These are phyloP conservation scores for Tetrahymena borealis DNA, from an alignment of 73 alveolate species.

Conservation along the genomic window DNA sequence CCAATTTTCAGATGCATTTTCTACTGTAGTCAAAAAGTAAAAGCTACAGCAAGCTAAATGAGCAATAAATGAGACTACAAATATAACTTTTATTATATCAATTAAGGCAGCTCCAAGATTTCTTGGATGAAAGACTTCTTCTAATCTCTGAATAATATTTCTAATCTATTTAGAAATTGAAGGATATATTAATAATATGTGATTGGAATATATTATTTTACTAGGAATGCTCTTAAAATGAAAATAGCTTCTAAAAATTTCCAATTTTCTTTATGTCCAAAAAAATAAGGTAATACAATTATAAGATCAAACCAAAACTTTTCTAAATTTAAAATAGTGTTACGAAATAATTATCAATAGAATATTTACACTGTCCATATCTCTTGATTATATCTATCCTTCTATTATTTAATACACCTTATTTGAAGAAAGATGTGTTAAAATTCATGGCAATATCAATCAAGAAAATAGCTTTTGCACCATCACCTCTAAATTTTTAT, in stretches of 20 bases:
- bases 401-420: background rate
- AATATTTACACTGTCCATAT: background rate
- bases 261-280: background rate
- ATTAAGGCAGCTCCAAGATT: background rate
- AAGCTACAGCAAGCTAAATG: background rate
- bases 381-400: background rate
- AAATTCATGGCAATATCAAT: background rate
- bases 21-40: background rate
- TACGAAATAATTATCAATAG: background rate
- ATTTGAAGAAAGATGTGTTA: background rate
- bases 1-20: background rate
- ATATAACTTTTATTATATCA: background rate
- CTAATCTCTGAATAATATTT: background rate
- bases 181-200: background rate
- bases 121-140: background rate
- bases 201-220: background rate
- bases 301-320: background rate
- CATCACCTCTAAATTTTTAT: background rate
- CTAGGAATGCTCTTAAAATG: background rate
- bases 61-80: background rate
- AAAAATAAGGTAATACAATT: background rate
- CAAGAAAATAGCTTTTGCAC: background rate
- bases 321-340: background rate
- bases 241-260: background rate
- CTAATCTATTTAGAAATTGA: background rate